Evolutionary conservation across 1,284 basidiomycete genomes (phyloP).

Genomic region (Coniophora puteana): DNA sequence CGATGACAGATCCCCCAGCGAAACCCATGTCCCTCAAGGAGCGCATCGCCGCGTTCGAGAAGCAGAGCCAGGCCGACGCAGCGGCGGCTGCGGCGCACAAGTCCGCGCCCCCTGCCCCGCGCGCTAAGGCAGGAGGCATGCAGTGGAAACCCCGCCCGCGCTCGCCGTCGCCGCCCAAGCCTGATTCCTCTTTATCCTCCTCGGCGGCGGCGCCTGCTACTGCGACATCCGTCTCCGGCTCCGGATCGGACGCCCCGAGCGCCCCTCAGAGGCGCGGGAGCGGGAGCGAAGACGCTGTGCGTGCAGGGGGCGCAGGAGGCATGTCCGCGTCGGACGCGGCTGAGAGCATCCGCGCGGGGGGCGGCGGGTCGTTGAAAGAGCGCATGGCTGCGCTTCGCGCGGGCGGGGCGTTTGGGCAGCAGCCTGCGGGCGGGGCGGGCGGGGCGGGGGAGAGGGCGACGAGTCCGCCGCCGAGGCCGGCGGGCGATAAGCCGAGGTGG

Average conservation of each 20-base stretch:
- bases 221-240: too few species aligned
- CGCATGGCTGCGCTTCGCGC: constrained; percentile 90
- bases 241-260: too few species aligned
- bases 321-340: constrained; percentile 86
- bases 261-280: too few species aligned
- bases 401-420: constrained; percentile 75
- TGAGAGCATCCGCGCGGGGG: constrained; percentile 64
- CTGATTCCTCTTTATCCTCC: too few species aligned
- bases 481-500: constrained; percentile 78
- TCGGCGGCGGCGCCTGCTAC: too few species aligned
- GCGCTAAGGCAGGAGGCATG: constrained; percentile 68
- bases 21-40: constrained; percentile 75
- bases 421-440: too few species aligned
- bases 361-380: constrained; percentile 74
- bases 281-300: too few species aligned
- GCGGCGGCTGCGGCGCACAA: constrained; percentile 21
- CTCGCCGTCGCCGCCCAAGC: constrained; percentile 51
- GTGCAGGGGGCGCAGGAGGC: constrained; percentile 26
- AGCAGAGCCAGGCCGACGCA: constrained; percentile 40
- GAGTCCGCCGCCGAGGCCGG: constrained; percentile 48
- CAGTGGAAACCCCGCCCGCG: constrained; percentile 64
- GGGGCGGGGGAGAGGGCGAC: too few species aligned
- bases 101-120: constrained; percentile 51
- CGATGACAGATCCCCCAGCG: too few species aligned
- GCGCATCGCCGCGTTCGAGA: constrained; percentile 81